phyloP scores from a whole-genome alignment of 805 yeast genomes.

The Kuraishia floccosa region DNA sequence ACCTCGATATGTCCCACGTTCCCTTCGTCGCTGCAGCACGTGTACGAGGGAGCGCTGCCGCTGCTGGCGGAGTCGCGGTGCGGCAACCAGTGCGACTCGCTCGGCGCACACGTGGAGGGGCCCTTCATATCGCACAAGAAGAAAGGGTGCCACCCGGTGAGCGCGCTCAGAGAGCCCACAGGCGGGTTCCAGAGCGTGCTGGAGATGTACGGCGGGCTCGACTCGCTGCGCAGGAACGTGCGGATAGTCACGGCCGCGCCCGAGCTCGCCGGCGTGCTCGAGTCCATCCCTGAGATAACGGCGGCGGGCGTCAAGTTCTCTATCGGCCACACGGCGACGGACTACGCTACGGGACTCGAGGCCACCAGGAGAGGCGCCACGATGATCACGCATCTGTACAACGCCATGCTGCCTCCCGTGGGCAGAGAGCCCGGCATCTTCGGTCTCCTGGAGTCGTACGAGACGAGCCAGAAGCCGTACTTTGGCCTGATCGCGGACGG shows the following conservation, averaged over 20 bases:
- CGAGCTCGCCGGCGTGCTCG: slow-evolving; percentile 32
- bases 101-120: slow-evolving; percentile 54
- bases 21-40: slow-evolving; percentile 37
- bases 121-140: slow-evolving; percentile 39
- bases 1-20: slow-evolving; percentile 48
- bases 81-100: slow-evolving; percentile 24
- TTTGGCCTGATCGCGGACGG: slow-evolving; percentile 50
- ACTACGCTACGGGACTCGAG: slow-evolving; percentile 18
- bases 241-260: slow-evolving; percentile 41
- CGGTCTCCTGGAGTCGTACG: slow-evolving; percentile 30
- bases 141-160: slow-evolving; percentile 40
- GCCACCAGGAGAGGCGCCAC: slow-evolving; percentile 41
- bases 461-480: slow-evolving; percentile 26
- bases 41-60: slow-evolving; percentile 36
- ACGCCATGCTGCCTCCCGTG: slow-evolving; percentile 52
- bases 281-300: slow-evolving; percentile 22
- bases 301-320: slow-evolving; percentile 24
- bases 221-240: slow-evolving; percentile 9
- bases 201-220: slow-evolving; percentile 26
- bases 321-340: slow-evolving; percentile 35
- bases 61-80: slow-evolving; percentile 23
- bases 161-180: slow-evolving; percentile 27
- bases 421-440: slow-evolving; percentile 48
- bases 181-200: slow-evolving; percentile 17
- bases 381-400: slow-evolving; percentile 52